These are phyloP conservation scores for Russula emetica DNA, from an alignment of 768 basidiomycete genomes.

Conservation along the genomic window DNA sequence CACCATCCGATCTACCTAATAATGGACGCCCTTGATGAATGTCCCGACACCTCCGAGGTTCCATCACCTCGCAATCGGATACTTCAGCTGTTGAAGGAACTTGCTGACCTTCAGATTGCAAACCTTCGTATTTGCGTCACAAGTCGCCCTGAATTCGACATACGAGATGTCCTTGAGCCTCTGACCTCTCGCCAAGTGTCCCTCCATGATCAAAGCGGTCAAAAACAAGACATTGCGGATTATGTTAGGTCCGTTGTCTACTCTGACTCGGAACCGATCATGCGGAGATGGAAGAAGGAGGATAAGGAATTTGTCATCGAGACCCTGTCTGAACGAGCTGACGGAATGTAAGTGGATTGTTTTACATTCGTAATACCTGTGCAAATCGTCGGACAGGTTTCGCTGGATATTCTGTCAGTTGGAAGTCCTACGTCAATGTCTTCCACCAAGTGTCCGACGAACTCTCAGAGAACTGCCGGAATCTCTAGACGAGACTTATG, in stretches of 20 bases:
- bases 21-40: no score
- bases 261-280: not conserved
- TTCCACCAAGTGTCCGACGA: not conserved
- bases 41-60: no score
- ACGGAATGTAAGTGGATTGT: not conserved
- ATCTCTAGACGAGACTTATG: not conserved
- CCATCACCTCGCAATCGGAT: no score
- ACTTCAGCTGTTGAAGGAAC: no score
- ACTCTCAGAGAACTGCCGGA: not conserved
- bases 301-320: not conserved
- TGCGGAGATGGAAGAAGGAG: not conserved
- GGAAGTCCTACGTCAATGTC: not conserved
- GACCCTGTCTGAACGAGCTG: not conserved
- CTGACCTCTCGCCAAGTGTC: not conserved
- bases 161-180: not conserved
- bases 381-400: not conserved
- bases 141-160: conserved; percentile 3
- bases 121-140: not conserved
- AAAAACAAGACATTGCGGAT: not conserved
- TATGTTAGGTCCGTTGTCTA: not conserved
- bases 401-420: not conserved
- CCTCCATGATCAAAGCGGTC: not conserved
- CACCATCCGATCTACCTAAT: no score
- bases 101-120: no score
- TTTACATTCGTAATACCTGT: not conserved